phyloP scores from a whole-genome alignment of 2,329 filamentous ascomycete genomes.

The Sporothrix pallida region DNA sequence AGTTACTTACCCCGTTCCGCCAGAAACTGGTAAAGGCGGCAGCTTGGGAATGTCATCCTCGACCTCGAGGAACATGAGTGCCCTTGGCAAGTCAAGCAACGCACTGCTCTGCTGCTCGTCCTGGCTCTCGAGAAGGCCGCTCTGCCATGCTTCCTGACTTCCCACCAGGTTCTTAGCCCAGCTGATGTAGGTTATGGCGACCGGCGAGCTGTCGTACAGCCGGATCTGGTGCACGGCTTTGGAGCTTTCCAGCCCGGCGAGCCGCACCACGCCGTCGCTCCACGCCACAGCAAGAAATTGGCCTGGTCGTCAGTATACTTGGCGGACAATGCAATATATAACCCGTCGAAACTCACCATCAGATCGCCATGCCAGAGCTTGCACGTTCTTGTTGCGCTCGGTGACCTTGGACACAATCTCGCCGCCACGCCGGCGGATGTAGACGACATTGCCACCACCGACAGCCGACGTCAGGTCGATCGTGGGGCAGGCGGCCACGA shows the following conservation, averaged over 20 bases:
- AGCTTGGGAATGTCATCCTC: conserved; percentile 78
- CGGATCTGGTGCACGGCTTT: conserved; percentile 78
- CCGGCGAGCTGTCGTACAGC: conserved; percentile 53
- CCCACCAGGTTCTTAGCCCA: conserved; percentile 57
- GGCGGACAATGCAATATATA: too few relatives aligned
- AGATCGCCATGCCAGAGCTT: conserved; percentile 67
- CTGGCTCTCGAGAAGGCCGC: conserved; percentile 42
- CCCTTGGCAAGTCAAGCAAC: conserved; percentile 67
- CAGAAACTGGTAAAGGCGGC: conserved; percentile 69
- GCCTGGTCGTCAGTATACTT: too few relatives aligned
- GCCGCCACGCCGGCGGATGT: conserved; percentile 78
- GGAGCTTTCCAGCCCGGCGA: conserved; percentile 79
- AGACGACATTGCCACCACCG: conserved; percentile 65
- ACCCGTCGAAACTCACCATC: too few relatives aligned
- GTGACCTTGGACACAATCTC: conserved; percentile 64
- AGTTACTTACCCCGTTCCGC: conserved; percentile 63
- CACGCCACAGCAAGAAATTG: conserved; percentile 82
- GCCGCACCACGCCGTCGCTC: conserved; percentile 77
- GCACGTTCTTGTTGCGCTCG: conserved; percentile 50
- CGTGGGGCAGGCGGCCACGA: conserved; percentile 78
- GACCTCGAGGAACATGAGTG: conserved; percentile 76
- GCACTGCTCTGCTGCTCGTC: conserved; percentile 42
- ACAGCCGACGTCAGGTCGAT: conserved; percentile 84
- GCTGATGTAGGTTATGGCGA: conserved; percentile 58
- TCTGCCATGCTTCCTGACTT: conserved; percentile 44